Base-by-base conservation (phyloP, 2,329 filamentous ascomycete genomes). In the Colletotrichum coccodes region DNA sequence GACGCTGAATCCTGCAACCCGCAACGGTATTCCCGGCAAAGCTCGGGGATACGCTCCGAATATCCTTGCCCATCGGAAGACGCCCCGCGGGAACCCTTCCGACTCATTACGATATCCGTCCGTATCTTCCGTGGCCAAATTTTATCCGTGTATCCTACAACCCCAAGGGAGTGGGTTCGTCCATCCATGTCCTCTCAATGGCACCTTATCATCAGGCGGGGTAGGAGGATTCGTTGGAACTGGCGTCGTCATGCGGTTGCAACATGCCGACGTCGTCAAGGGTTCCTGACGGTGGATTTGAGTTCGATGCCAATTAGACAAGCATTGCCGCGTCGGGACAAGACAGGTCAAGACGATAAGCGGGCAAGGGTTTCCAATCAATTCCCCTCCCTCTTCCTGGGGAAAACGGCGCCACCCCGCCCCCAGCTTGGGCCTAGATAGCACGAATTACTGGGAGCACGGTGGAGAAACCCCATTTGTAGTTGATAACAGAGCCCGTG, bases 291-390 rank as follows among this genome's bases (percentile, higher is more conserved):
- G 47, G 36, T 23, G 26, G 26, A 30, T 54, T 65, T 44, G 60
- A 30, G 38, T 64, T 54, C 53, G 26, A 53, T 32, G 46, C 38
- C 57, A 34, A 60, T 44, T 50, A 40, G 40, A 44, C 34, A 68
- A 68, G 66, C 66, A 44, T 65, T 65, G 66, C 66, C 66, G 32
- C 52, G 66, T 49, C 66, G 66, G 66, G 66, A 68, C 66, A 38
- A 68, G 66, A 60, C 34, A 30, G 60, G 49, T 49, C 66, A 50
- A 49, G 65, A 56, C 61, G 66, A 68, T 68, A 68, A 65, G 65
- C 65, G 65, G 65, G 61, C 47, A 32, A 44, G 26, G 42, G 34
- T 36, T 40, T 28, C 3, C 38, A n/a, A n/a, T 34, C 28, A 23
- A 46, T 12, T n/a, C 21, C 26, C 6, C 40, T 53, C 60, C 60